These are phyloP conservation scores for Hemileia vastatrix DNA, from an alignment of 1,284 basidiomycete species.

Conservation along the genomic window DNA sequence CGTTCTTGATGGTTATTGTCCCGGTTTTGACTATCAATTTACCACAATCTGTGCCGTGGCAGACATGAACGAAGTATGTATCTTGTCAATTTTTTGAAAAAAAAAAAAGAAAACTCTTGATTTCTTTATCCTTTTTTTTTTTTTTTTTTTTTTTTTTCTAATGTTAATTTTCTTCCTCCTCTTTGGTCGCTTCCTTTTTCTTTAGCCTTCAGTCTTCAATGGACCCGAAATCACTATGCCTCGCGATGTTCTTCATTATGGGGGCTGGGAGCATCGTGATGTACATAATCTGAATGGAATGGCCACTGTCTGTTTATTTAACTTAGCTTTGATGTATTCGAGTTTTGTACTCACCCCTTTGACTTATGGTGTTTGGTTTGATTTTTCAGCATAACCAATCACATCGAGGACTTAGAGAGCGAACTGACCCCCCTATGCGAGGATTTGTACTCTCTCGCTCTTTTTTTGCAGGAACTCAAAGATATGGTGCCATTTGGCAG, in stretches of 20 bases:
- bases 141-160: background rate
- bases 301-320: constrained; percentile 35
- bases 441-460: constrained; percentile 92
- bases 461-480: constrained; percentile 91
- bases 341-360: constrained; percentile 43
- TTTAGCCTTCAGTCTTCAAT: constrained; percentile 86
- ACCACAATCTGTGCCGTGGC: constrained; percentile 47
- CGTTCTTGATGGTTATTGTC: background rate
- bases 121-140: background rate
- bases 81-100: background rate
- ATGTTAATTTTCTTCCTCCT: too few species aligned
- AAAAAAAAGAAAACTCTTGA: background rate
- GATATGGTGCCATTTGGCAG: constrained; percentile 96
- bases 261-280: constrained; percentile 96
- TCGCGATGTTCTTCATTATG: constrained; percentile 80
- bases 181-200: background rate
- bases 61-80: constrained; percentile 96
- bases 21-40: background rate
- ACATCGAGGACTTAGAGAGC: constrained; percentile 64
- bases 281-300: constrained; percentile 88
- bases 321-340: background rate
- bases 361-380: constrained; percentile 29
- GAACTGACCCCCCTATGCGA: constrained; percentile 63
- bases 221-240: constrained; percentile 98
- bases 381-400: constrained; percentile 66